Percentiles rank a stretch among this genome's conserved stretches.
Conservation (phyloP, 179 eudicot genomes). For the Beta macrorhiza region DNA sequence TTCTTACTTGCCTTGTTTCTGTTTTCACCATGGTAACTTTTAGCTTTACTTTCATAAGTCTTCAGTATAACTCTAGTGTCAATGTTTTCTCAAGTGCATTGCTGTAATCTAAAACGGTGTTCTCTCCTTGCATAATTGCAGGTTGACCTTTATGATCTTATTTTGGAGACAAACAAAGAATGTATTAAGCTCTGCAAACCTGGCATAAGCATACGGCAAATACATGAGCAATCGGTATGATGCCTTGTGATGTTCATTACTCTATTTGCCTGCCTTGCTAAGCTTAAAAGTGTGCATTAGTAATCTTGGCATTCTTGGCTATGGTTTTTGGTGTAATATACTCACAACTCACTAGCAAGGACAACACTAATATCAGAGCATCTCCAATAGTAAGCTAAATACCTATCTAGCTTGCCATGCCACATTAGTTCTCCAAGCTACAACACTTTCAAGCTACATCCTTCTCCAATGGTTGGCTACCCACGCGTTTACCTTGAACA, state of each 20-base stretch:
- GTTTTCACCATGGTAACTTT: neutral
- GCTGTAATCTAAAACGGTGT: slow-evolving; percentile 7
- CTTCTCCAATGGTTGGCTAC: too few species aligned
- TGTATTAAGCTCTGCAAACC: slow-evolving; percentile 86
- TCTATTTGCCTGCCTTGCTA: neutral
- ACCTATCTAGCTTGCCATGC: too few species aligned
- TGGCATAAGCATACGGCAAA: slow-evolving; percentile 73
- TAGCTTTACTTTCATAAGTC: neutral
- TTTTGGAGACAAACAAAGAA: slow-evolving; percentile 90
- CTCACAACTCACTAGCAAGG: neutral
- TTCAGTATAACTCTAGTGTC: neutral
- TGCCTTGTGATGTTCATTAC: neutral
- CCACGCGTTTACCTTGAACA: too few species aligned
- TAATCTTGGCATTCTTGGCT: neutral
- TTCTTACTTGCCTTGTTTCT: neutral
- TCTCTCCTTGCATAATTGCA: slow-evolving; percentile 30
- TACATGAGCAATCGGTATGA: slow-evolving; percentile 82
- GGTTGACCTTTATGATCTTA: slow-evolving; percentile 85
- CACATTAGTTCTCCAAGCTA: too few species aligned
- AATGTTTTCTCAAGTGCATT: neutral
- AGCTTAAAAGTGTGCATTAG: neutral
- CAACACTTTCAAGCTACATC: too few species aligned
- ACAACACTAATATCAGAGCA: neutral
- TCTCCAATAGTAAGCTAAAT: too few species aligned
- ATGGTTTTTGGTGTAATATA: neutral